phyloP scores from a whole-genome alignment of 345 rosid species.

The Aquilaria malaccensis region DNA sequence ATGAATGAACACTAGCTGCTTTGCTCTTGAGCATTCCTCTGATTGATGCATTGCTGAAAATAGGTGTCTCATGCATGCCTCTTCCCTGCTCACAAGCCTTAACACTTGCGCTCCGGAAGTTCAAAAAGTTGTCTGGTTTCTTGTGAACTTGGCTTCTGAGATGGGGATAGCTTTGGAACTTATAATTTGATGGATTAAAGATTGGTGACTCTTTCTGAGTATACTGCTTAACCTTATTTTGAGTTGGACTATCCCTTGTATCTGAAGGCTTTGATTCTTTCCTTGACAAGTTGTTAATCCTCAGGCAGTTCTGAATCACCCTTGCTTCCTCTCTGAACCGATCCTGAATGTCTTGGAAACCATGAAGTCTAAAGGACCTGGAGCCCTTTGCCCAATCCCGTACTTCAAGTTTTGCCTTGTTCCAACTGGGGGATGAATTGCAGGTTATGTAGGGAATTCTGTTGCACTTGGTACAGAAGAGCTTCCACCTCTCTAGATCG shows the following conservation, averaged over 20 bases:
- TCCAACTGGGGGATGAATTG: constrained; percentile 2
- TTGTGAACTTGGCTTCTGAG: constrained; percentile 31
- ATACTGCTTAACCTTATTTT: constrained; percentile 12
- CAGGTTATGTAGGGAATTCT: constrained; percentile 26
- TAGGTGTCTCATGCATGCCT: constrained; percentile 22
- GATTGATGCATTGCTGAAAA: constrained; percentile 39
- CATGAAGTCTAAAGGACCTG: constrained; percentile 15
- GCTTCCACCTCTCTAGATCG: constrained; percentile 44
- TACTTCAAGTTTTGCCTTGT: neutral
- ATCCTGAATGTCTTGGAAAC: constrained; percentile 39
- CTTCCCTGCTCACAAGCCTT: constrained; percentile 13
- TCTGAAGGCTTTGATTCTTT: constrained; percentile 23
- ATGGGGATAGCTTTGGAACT: constrained; percentile 71
- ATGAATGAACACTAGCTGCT: constrained; percentile 50
- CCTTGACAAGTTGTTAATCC: constrained; percentile 29
- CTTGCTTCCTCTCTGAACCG: constrained; percentile 73
- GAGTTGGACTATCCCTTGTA: constrained; percentile 13
- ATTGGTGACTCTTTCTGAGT: constrained; percentile 49
- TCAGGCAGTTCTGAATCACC: constrained; percentile 71
- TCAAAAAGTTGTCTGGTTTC: constrained; percentile 25
- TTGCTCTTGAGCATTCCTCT: constrained; percentile 33
- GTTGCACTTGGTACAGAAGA: constrained; percentile 52
- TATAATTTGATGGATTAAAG: constrained; percentile 59
- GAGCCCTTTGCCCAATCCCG: constrained; percentile 19
- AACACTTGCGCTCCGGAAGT: constrained; percentile 9